Base-by-base conservation (phyloP, 1,139 yeast genomes). In the Lodderomyces metapsilosis region DNA sequence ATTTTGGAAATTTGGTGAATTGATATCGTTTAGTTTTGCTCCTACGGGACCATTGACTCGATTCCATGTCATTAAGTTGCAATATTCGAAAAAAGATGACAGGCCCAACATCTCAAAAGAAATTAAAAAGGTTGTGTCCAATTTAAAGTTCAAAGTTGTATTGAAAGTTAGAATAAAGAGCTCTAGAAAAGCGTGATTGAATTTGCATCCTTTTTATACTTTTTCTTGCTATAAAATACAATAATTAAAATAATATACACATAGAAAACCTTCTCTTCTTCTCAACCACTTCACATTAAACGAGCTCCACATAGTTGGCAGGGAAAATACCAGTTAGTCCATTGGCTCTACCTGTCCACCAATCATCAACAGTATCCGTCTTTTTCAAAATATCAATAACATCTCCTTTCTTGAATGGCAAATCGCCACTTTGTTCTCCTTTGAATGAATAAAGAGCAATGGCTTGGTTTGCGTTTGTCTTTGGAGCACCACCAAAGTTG, bases 291-390 rank as follows among this genome's bases (percentile, higher is more conserved):
- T 16, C 18, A 28, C 18, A 7, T n/a, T 58, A 84, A 43, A 87
- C 84, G 54, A 89, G 64, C 57, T 89, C 95, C 34, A 92, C 97
- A 58, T 92, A 92, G 60, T 92, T 92, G 2, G 98, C 98, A 8
- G 98, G 98, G 74, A 92, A 92, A 20, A 91, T 89, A 39, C 98
- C 98, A 49, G 88, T 86, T 43, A 65, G 66, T 5, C 95, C 94
- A 53, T 85, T 86, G 45, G 82, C 72, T 58, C 85, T 80, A 15
- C 98, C 98, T 0, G 96, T 89, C 98, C 98, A 92, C 98, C 98
- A 92, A 60, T 92, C 98, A 60, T 92, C 95, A 39, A 82, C 79
- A 10, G 96, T 84, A 12, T 85, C 89, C 11, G 95, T 80, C 61
- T 85, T 88, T 62, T 89, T 88, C 40, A 87, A 68, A 51, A 92